Conservation (phyloP, 352 stramenopile species). For the Achlya hypogyna region DNA sequence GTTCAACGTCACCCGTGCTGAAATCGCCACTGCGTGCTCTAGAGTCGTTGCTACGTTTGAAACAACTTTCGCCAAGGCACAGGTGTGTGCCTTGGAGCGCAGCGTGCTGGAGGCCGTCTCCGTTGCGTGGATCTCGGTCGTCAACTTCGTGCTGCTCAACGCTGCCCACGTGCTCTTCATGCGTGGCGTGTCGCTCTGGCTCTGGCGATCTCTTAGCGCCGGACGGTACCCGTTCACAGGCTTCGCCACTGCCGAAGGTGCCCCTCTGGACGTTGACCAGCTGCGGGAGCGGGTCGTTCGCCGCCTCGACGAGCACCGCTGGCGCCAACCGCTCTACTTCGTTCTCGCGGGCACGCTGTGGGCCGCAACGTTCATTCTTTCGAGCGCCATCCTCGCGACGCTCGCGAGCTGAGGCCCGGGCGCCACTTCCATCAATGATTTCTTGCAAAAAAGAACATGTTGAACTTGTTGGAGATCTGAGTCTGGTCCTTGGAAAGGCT, state of each 20-base stretch:
- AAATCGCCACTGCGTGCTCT: background rate
- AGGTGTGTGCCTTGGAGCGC: constrained; percentile 2
- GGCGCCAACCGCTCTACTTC: background rate
- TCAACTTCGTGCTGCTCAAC: constrained; percentile 1
- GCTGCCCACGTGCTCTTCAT: background rate
- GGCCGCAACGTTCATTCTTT: background rate
- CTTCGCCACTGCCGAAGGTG: background rate
- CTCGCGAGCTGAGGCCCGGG: background rate
- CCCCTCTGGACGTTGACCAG: background rate
- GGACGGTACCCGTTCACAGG: constrained; percentile 3
- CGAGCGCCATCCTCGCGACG: background rate
- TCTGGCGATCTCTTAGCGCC: constrained; percentile 3
- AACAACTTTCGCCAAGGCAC: background rate
- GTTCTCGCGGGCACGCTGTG: background rate
- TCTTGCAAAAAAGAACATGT: background rate
- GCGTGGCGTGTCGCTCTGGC: background rate
- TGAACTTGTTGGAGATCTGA: background rate
- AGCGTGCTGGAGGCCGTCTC: background rate
- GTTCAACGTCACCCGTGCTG: background rate
- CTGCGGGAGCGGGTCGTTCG: background rate
- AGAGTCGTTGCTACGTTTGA: background rate
- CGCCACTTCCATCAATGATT: background rate
- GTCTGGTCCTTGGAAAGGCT: background rate
- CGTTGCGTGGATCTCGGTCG: background rate
- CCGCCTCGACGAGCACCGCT: background rate